A percentile compares a stretch with the other conserved stretches of the same genome.
phyloP scores from a whole-genome alignment of 371 early-diverging fungal genomes.

The Mortierella sp. region DNA sequence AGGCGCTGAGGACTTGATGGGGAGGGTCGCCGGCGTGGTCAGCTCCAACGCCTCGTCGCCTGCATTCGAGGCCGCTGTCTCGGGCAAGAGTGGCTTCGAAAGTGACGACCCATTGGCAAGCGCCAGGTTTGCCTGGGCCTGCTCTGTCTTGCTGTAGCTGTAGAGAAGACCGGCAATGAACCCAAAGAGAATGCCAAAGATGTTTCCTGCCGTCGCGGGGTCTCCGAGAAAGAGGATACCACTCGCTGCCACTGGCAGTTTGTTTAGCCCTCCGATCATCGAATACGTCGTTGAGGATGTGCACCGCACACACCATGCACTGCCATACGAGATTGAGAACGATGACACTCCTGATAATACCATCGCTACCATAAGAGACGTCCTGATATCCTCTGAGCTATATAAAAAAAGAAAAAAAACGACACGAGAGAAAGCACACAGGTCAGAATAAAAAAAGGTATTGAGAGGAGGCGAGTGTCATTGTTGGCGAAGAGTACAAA shows the following conservation, averaged over 20 bases:
- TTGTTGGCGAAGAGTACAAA: not conserved
- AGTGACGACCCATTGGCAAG: conserved; percentile 41
- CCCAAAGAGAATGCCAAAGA: conserved; percentile 88
- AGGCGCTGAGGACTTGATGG: not conserved
- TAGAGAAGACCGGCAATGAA: conserved; percentile 90
- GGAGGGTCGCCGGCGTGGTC: conserved; percentile 1
- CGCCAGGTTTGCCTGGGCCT: conserved; percentile 56
- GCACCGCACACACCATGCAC: conserved; percentile 96
- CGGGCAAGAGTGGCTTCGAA: conserved; percentile 19
- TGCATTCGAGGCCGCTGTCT: not conserved
- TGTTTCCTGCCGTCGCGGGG: conserved; percentile 82
- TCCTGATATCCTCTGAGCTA: conserved; percentile 65
- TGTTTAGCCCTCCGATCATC: conserved; percentile 99
- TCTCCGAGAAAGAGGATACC: conserved; percentile 97
- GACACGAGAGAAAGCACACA: conserved; percentile 7
- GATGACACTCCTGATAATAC: conserved; percentile 89
- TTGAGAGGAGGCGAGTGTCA: too few species aligned
- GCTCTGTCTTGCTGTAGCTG: conserved; percentile 81
- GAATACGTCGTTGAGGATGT: conserved; percentile 97
- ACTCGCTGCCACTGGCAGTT: conserved; percentile 95
- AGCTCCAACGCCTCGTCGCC: conserved; percentile 5
- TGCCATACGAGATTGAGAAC: conserved; percentile 93
- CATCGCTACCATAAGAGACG: conserved; percentile 78
- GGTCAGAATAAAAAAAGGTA: not conserved
- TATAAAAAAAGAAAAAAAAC: not conserved